Conservation (phyloP, 441 rosid genomes). For the Gossypium trilobum region DNA sequence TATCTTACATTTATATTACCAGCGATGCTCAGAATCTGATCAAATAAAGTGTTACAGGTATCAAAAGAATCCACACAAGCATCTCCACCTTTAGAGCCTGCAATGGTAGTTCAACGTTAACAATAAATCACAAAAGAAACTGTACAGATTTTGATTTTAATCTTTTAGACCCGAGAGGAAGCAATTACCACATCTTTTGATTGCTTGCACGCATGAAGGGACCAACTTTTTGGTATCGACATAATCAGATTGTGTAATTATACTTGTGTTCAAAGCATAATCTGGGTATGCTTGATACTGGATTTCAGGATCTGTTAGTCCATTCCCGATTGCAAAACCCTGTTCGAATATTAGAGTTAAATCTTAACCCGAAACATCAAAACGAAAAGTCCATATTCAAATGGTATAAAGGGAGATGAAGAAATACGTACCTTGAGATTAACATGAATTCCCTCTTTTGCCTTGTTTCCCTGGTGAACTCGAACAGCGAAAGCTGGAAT, state of each 20-base stretch:
- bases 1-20: slow-evolving; percentile 47
- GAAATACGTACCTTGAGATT: slow-evolving; percentile 52
- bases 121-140: not conserved
- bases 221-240: slow-evolving; percentile 27
- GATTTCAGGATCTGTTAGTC: slow-evolving; percentile 55
- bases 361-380: not conserved
- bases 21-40: slow-evolving; percentile 20
- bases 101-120: not conserved
- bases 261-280: slow-evolving; percentile 47
- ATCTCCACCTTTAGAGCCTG: slow-evolving; percentile 39
- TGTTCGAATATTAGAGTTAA: slow-evolving; percentile 19
- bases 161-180: not conserved
- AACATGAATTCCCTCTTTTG: slow-evolving; percentile 56
- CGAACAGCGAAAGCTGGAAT: slow-evolving; percentile 73
- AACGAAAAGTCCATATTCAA: not conserved
- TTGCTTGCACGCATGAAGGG: slow-evolving; percentile 31
- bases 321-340: slow-evolving; percentile 89
- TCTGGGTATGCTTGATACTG: slow-evolving; percentile 64
- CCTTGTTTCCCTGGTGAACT: slow-evolving; percentile 59
- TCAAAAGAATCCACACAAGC: slow-evolving; percentile 31
- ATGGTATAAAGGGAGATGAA: not conserved
- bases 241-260: slow-evolving; percentile 38
- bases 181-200: slow-evolving; percentile 39
- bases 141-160: not conserved
- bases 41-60: slow-evolving; percentile 36